Evolutionary conservation across 179 eudicot species (phyloP).

Genomic region (Vitellaria paradoxa): DNA sequence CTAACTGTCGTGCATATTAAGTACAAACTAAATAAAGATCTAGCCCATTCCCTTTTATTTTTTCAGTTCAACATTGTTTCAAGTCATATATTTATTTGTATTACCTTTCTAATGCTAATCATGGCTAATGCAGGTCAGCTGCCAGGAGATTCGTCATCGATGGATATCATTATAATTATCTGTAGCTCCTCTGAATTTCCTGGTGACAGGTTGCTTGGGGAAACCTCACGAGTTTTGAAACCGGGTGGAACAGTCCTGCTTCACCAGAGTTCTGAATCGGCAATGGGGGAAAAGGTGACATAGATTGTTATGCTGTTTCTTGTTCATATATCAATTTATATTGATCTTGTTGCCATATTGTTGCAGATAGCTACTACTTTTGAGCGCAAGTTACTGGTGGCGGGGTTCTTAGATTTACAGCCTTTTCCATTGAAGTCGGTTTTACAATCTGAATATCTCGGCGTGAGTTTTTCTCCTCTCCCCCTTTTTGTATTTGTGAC

Average conservation of each 20-base stretch:
- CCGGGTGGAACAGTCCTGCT: conserved; percentile 73
- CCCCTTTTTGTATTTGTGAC: background rate
- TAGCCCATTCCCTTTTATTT: background rate
- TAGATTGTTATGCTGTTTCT: background rate
- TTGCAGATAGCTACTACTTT: conserved; percentile 55
- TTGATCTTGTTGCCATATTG: conserved; percentile 8
- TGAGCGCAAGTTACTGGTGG: conserved; percentile 65
- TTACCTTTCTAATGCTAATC: background rate
- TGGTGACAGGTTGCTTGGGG: conserved; percentile 43
- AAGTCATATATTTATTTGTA: background rate
- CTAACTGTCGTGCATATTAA: background rate
- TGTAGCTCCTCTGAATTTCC: conserved; percentile 56
- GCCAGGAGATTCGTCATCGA: conserved; percentile 58
- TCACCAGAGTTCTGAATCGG: conserved; percentile 33
- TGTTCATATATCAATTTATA: background rate
- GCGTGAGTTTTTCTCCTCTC: conserved; percentile 35
- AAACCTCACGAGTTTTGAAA: conserved; percentile 60
- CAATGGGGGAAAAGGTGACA: conserved; percentile 28
- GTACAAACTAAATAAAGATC: background rate
- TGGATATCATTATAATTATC: conserved; percentile 50
- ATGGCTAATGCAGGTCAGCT: conserved; percentile 40
- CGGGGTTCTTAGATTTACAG: conserved; percentile 70
- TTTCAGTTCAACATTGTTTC: background rate
- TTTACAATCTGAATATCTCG: conserved; percentile 35
- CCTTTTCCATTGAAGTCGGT: conserved; percentile 28